Evolutionary conservation across 1,284 basidiomycete genomes (phyloP).

Genomic region (Puccinia hordei): DNA sequence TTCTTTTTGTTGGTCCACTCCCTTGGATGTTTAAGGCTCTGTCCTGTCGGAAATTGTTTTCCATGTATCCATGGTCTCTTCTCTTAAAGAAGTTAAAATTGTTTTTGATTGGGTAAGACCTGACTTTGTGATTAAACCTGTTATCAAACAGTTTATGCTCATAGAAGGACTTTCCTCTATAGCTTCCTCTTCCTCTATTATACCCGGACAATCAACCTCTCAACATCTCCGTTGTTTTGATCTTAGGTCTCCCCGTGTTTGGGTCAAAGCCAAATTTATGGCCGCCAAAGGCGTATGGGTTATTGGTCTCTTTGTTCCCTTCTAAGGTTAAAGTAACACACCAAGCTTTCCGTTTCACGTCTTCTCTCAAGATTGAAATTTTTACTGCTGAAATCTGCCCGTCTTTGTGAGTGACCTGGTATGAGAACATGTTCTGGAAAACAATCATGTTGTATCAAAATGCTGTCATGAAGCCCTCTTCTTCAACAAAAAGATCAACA

Average conservation of each 20-base stretch:
- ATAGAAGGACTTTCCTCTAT: too few relatives aligned
- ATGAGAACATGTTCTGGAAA: neutral
- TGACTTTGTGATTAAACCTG: too few relatives aligned
- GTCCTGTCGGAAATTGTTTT: too few relatives aligned
- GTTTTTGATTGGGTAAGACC: too few relatives aligned
- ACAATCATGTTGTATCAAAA: conserved; percentile 10
- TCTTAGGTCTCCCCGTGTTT: neutral
- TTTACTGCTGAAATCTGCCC: neutral
- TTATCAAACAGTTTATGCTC: neutral
- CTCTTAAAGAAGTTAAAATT: too few relatives aligned
- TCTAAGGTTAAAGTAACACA: too few relatives aligned
- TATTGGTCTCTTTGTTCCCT: neutral
- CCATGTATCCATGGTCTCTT: too few relatives aligned
- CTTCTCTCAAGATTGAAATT: neutral
- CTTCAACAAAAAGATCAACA: neutral
- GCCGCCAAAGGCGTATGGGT: neutral
- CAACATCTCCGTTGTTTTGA: too few relatives aligned
- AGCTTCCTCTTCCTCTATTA: too few relatives aligned
- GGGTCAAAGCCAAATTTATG: neutral
- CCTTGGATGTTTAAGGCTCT: too few relatives aligned
- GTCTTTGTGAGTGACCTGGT: neutral
- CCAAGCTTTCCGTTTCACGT: neutral
- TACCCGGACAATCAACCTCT: neutral
- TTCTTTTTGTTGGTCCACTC: too few relatives aligned
- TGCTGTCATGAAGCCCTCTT: neutral